Percentiles rank a stretch among this genome's conserved stretches.
These are phyloP conservation scores for Lasiodiplodia theobromae DNA, from an alignment of 2,329 filamentous ascomycete genomes.

Conservation along the genomic window DNA sequence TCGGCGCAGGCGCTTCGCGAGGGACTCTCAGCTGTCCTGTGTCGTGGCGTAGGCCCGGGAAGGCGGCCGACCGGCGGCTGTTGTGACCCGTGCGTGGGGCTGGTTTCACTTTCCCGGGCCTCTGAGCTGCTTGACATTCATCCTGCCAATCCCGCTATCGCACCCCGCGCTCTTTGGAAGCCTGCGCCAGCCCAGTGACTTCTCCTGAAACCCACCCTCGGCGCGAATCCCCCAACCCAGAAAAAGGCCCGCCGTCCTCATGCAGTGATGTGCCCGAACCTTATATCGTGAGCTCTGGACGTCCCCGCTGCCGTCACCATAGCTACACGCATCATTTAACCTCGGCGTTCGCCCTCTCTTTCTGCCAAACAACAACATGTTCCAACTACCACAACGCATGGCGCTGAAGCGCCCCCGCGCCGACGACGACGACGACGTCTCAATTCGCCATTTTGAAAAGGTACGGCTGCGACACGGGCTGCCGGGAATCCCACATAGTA, in stretches of 20 bases:
- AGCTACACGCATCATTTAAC: slow-evolving; percentile 7
- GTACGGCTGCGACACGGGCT: neutral
- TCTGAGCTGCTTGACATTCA: slow-evolving; percentile 18
- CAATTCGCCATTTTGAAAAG: slow-evolving; percentile 5
- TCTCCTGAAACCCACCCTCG: slow-evolving; percentile 21
- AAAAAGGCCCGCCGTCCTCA: slow-evolving; percentile 6
- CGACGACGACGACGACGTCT: slow-evolving; percentile 20
- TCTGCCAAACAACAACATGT: slow-evolving; percentile 11
- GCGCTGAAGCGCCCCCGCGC: slow-evolving; percentile 22
- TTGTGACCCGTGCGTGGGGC: slow-evolving; percentile 12
- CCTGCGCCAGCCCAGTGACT: slow-evolving; percentile 21
- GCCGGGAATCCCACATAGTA: slow-evolving; percentile 3
- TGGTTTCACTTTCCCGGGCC: slow-evolving; percentile 20
- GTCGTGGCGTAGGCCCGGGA: neutral
- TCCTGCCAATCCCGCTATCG: slow-evolving; percentile 20
- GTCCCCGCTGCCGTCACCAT: slow-evolving; percentile 6
- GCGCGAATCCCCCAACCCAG: slow-evolving; percentile 17
- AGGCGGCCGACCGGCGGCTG: slow-evolving; percentile 2
- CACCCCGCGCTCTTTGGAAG: slow-evolving; percentile 16
- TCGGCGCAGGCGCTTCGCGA: neutral
- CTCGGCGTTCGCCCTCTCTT: neutral
- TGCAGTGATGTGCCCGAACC: slow-evolving; percentile 25
- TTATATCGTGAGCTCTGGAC: slow-evolving; percentile 26
- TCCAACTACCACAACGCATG: slow-evolving; percentile 22
- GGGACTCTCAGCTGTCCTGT: neutral